Evolutionary conservation across 495 filamentous ascomycete species (phyloP), one percentile per base, ranked within the genome.

Genomic region (Durotheca rogersii): DNA sequence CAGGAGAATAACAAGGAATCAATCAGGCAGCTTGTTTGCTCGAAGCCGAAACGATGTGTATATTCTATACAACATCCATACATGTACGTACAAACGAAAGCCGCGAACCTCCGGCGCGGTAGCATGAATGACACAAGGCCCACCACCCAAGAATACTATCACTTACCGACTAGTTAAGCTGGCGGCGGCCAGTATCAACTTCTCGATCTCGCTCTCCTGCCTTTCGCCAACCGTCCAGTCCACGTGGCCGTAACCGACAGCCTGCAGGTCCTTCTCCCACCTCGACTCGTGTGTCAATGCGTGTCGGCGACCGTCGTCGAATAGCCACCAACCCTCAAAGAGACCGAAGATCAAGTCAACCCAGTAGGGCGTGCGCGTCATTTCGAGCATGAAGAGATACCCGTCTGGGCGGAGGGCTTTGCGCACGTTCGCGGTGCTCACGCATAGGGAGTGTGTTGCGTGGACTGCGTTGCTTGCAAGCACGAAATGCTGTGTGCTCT

Each of bases 381-480:
- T 68, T 37, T 78, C 76, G 1, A 72, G 47, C 47, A 77, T 47
- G 33, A 69, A 45, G 0, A 76, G 29, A 10, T 75, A 66, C 0
- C 73, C 74, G 29, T 73, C 68, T 1, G 48, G 47, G 0, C 70
- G 61, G 11, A 79, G 41, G 10, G 65, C 45, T 18, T 63, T 57
- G 1, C 61, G 63, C 32, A 76, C 69, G 40, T 70, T 46, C 0
- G 40, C 42, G 0, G 61, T 58, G 0, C 72, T 69, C 2, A 43
- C 51, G 2, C 41, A 41, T 5, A 78, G 49, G 19, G 53, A 65
- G 7, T 67, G 67, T 0, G 78, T 81, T 0, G 78, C 77, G 31
- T 81, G 78, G 0, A 81, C 61, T 1, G 63, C 68, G 38, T 79
- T 78, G 33, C 65, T 78, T 0, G 74, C 70, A 1, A 81, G 52